Percentiles rank a stretch among this genome's conserved stretches.
phyloP scores from a whole-genome alignment of 2,329 filamentous ascomycete genomes.

The Fusarium buharicum region DNA sequence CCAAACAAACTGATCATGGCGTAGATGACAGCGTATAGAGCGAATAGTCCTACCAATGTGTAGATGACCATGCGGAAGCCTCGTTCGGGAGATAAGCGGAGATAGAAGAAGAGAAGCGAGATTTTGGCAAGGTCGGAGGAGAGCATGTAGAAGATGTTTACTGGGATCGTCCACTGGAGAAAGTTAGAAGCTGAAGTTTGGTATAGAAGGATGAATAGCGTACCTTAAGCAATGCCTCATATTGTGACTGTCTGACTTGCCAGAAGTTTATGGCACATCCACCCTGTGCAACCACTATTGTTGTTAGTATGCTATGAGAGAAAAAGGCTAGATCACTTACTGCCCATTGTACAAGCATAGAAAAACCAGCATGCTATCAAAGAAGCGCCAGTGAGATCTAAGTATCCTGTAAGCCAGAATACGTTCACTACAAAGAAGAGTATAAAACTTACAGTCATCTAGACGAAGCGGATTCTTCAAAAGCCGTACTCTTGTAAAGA shows the following conservation, averaged over 20 bases:
- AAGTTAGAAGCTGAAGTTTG: not conserved
- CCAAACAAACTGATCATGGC: slow-evolving; percentile 40
- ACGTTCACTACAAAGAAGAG: rapidly evolving
- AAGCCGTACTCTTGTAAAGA: slow-evolving; percentile 22
- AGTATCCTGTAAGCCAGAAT: not conserved
- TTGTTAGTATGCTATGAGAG: not conserved
- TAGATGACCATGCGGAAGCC: slow-evolving; percentile 31
- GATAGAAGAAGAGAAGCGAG: slow-evolving; percentile 39
- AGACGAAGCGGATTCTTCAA: slow-evolving; percentile 32
- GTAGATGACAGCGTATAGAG: slow-evolving; percentile 35
- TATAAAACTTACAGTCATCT: slow-evolving; percentile 13
- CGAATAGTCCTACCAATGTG: slow-evolving; percentile 13
- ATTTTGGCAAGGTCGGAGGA: slow-evolving; percentile 41
- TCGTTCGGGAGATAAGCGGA: slow-evolving; percentile 36
- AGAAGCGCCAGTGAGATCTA: slow-evolving; percentile 34
- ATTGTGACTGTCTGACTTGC: slow-evolving; percentile 28
- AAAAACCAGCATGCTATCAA: slow-evolving; percentile 38
- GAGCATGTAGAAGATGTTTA: slow-evolving; percentile 43
- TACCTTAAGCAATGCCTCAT: slow-evolving; percentile 33
- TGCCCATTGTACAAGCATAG: slow-evolving; percentile 41
- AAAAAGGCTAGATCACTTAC: slow-evolving; percentile 3
- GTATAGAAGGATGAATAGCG: rapidly evolving
- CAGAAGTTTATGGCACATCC: slow-evolving; percentile 38
- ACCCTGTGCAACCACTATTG: slow-evolving; percentile 29
- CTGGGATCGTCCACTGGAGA: slow-evolving; percentile 36